phyloP scores from a whole-genome alignment of 2,329 filamentous ascomycete species.

The Talaromyces sp. region DNA sequence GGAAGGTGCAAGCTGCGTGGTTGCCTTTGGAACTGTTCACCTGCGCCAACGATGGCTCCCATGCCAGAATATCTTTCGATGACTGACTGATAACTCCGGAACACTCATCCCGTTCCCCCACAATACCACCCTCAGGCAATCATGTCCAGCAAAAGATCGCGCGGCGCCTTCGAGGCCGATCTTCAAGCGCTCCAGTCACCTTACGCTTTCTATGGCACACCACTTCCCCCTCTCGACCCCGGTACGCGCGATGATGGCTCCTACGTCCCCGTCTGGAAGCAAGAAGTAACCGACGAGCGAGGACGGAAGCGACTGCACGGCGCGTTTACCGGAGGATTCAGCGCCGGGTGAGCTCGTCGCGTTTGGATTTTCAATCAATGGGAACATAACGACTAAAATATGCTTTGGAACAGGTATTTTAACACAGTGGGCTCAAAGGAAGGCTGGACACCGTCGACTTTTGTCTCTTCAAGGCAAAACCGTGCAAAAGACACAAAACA shows the following conservation, averaged over 20 bases:
- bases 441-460: constrained; percentile 90
- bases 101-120: neutral
- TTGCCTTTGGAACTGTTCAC: neutral
- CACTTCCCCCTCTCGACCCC: constrained; percentile 73
- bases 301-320: constrained; percentile 89
- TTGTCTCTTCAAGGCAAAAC: constrained; percentile 82
- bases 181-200: constrained; percentile 64
- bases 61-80: neutral
- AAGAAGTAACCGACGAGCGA: constrained; percentile 90
- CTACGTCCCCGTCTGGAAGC: constrained; percentile 95
- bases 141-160: constrained; percentile 79
- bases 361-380: constrained; percentile 23
- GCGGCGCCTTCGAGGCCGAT: constrained; percentile 74
- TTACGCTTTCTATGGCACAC: constrained; percentile 78
- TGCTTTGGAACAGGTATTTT: constrained; percentile 66
- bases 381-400: constrained; percentile 34
- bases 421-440: constrained; percentile 98
- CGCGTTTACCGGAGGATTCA: constrained; percentile 94
- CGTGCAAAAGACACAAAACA: constrained; percentile 67
- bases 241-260: constrained; percentile 82
- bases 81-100: neutral
- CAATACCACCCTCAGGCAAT: neutral
- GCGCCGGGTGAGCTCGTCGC: constrained; percentile 71
- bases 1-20: neutral
- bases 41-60: neutral